phyloP scores from a whole-genome alignment of 768 basidiomycete species.

The Tulasnella sp. region DNA sequence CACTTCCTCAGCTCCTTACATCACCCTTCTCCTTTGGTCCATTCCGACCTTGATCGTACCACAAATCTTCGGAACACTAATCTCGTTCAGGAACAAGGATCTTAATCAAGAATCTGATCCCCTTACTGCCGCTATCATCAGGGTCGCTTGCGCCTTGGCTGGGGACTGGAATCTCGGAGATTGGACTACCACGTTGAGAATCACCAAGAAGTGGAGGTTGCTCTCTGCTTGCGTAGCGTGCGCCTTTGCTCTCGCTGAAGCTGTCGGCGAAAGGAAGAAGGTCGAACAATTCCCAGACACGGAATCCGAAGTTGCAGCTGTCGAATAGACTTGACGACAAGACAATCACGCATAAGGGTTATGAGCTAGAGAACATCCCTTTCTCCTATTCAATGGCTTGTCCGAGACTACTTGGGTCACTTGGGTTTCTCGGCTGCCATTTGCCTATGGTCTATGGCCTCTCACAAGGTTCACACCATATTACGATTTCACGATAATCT shows the following conservation, averaged over 20 bases:
- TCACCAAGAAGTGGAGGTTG: slow-evolving; percentile 44
- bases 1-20: slow-evolving; percentile 38
- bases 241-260: slow-evolving; percentile 58
- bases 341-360: too few relatives aligned
- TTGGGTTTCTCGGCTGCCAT: too few relatives aligned
- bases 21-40: slow-evolving; percentile 43
- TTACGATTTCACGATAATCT: too few relatives aligned
- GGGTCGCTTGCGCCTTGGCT: slow-evolving; percentile 34
- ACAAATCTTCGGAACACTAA: slow-evolving; percentile 39
- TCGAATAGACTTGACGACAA: too few relatives aligned
- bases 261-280: slow-evolving; percentile 30
- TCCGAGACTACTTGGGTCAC: too few relatives aligned
- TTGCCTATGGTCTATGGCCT: too few relatives aligned
- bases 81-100: slow-evolving; percentile 41
- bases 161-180: slow-evolving; percentile 24
- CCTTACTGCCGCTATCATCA: slow-evolving; percentile 49
- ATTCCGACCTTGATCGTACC: slow-evolving; percentile 51
- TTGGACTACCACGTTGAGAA: slow-evolving; percentile 25
- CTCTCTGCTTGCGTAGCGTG: slow-evolving; percentile 42
- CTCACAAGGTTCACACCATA: too few relatives aligned
- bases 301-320: too few relatives aligned
- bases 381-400: too few relatives aligned
- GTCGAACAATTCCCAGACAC: too few relatives aligned
- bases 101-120: slow-evolving; percentile 34
- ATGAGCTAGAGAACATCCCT: too few relatives aligned